Evolutionary conservation across 345 rosid genomes (phyloP).

Genomic region (Eucalyptus regnans): DNA sequence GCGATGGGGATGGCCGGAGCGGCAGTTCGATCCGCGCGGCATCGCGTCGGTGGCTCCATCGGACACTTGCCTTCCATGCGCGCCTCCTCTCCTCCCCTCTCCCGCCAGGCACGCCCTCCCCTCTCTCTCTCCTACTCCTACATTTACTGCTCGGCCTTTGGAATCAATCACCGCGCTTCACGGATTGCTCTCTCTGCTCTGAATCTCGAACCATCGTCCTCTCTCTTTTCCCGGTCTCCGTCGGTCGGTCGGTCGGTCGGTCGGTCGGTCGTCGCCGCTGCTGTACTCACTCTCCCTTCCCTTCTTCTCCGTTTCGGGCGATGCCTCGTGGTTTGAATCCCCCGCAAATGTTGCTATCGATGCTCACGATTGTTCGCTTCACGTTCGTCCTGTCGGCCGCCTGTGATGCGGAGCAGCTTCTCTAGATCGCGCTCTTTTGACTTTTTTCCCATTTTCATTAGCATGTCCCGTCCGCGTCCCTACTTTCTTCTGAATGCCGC

Average conservation of each 20-base stretch:
- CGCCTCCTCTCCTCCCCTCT: not conserved
- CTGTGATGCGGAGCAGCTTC: not conserved
- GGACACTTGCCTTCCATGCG: slow-evolving; percentile 14
- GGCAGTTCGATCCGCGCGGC: not conserved
- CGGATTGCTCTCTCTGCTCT: not conserved
- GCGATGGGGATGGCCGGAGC: not conserved
- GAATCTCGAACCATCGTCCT: not conserved
- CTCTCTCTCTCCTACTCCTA: not conserved
- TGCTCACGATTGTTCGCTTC: not conserved
- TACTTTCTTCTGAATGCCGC: not conserved
- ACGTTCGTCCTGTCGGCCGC: not conserved
- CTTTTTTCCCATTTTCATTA: not conserved
- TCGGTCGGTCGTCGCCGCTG: not conserved
- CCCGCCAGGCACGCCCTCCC: slow-evolving; percentile 1
- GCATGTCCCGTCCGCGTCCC: not conserved
- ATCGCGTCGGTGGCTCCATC: not conserved
- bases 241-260: not conserved
- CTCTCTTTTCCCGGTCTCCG: not conserved
- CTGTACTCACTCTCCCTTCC: not conserved
- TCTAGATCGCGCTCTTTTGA: not conserved
- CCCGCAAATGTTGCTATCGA: not conserved
- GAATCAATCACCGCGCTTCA: not conserved
- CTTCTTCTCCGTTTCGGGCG: not conserved
- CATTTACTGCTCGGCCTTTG: not conserved
- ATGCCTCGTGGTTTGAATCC: not conserved